Evolutionary conservation across 495 filamentous ascomycete genomes (phyloP).

Genomic region (Extremus antarcticus): DNA sequence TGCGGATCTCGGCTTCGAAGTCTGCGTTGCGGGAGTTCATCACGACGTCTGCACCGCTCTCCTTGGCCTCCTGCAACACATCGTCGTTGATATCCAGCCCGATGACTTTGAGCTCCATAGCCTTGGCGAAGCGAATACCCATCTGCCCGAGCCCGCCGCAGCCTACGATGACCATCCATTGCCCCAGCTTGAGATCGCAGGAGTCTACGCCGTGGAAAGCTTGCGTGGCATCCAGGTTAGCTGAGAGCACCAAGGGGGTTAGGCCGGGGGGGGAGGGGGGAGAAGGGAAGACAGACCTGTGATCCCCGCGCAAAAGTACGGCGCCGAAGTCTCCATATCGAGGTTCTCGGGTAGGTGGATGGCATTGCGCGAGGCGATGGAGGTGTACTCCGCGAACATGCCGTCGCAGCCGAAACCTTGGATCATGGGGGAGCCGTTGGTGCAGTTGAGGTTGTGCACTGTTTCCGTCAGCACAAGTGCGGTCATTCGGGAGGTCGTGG

Average conservation of each 20-base stretch:
- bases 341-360: slow-evolving; percentile 24
- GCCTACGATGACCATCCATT: slow-evolving; percentile 26
- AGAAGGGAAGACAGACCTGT: too few relatives aligned
- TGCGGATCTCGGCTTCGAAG: slow-evolving; percentile 25
- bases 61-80: slow-evolving; percentile 19
- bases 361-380: slow-evolving; percentile 30
- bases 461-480: background rate
- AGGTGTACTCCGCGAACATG: slow-evolving; percentile 29
- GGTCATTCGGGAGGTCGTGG: background rate
- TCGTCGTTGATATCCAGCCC: slow-evolving; percentile 23
- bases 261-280: too few relatives aligned
- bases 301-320: slow-evolving; percentile 32
- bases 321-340: slow-evolving; percentile 24
- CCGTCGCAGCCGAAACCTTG: slow-evolving; percentile 29
- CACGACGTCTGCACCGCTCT: slow-evolving; percentile 15
- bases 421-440: slow-evolving; percentile 24
- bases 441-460: slow-evolving; percentile 27
- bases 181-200: slow-evolving; percentile 22
- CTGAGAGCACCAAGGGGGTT: too few relatives aligned
- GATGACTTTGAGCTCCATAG: slow-evolving; percentile 23
- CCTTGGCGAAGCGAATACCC: slow-evolving; percentile 23
- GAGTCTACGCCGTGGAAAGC: slow-evolving; percentile 18
- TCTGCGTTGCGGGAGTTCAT: slow-evolving; percentile 28
- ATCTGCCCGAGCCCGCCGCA: slow-evolving; percentile 16
- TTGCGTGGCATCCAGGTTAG: slow-evolving; percentile 25